Base-by-base conservation (phyloP, 2,329 filamentous ascomycete genomes). In the Fusarium cicatricum region DNA sequence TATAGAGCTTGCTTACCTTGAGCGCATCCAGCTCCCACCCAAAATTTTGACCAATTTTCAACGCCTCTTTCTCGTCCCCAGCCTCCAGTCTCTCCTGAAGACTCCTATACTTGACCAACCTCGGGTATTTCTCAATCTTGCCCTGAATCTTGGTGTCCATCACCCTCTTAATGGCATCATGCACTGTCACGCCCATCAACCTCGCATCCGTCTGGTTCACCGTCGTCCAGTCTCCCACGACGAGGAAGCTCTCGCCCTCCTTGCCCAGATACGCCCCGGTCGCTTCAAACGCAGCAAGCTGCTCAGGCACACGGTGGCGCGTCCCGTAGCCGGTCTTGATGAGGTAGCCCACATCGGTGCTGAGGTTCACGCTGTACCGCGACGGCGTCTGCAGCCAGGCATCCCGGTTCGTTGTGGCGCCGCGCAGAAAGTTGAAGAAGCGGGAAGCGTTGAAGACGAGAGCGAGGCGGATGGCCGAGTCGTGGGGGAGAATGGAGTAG, bases 291-390 rank as follows among this genome's bases (percentile, higher is more conserved):
- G 82, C 81, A 36, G 76, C 72, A 11, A 85, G 69, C 67, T 81
- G 78, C 11, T 77, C 75, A 5, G 75, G 70, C 23, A 85, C 72
- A 12, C 82, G 77, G 43, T 78, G 70, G 40, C 77, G 77, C 15
- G 82, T 84, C 48, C 82, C 82, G 65, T 82, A 85, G 26, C 82
- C 82, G 5, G 82, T 84, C 71, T 85, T 85, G 60, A 85, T 71
- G 43, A 85, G 75, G 58, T 82, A 74, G 28, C 77, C 80, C 8
- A 84, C 75, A 49, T 85, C 82, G 32, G 72, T 71, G 45, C 71
- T 70, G 31, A 80, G 69, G 50, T 82, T 74, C 50, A 84, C 70
- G 4, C 78, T 74, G 49, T 77, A 76, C n/a, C 58, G 60, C n/a
- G 74, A 73, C 44, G 71, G 60, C 61, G 49, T 55, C 53, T 69